These are phyloP conservation scores for Aaosphaeria arxii DNA, from an alignment of 2,329 filamentous ascomycete species.

Conservation along the genomic window DNA sequence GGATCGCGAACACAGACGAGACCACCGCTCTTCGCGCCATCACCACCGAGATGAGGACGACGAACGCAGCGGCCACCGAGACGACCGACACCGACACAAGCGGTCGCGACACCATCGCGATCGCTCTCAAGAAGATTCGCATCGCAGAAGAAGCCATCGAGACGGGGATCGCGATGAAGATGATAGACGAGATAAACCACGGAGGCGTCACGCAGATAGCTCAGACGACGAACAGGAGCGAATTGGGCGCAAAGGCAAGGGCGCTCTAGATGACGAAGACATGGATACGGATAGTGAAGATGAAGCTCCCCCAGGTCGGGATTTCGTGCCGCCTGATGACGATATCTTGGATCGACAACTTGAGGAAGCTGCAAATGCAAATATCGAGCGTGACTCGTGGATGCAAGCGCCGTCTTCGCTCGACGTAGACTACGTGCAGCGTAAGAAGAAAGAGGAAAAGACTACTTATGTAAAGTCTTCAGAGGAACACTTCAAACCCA, in stretches of 20 bases:
- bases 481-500: constrained; percentile 52
- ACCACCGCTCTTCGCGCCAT: constrained; percentile 43
- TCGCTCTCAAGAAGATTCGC: constrained; percentile 35
- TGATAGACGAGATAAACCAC: constrained; percentile 24
- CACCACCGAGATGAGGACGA: constrained; percentile 39
- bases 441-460: constrained; percentile 50
- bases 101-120: constrained; percentile 57
- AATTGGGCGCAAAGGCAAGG: constrained; percentile 29
- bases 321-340: constrained; percentile 41
- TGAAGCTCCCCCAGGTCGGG: constrained; percentile 42
- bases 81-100: constrained; percentile 58
- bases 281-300: constrained; percentile 28
- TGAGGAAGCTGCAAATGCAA: constrained; percentile 33
- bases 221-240: constrained; percentile 33
- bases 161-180: constrained; percentile 31
- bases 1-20: constrained; percentile 45
- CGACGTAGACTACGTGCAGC: constrained; percentile 78
- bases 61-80: constrained; percentile 46
- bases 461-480: constrained; percentile 45
- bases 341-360: constrained; percentile 44
- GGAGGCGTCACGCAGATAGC: constrained; percentile 31
- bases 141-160: constrained; percentile 43
- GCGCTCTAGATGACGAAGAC: constrained; percentile 30
- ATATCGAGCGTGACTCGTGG: constrained; percentile 77
- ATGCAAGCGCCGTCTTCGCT: constrained; percentile 85